Conservation (phyloP, 345 rosid genomes). For the Populus simonii region DNA sequence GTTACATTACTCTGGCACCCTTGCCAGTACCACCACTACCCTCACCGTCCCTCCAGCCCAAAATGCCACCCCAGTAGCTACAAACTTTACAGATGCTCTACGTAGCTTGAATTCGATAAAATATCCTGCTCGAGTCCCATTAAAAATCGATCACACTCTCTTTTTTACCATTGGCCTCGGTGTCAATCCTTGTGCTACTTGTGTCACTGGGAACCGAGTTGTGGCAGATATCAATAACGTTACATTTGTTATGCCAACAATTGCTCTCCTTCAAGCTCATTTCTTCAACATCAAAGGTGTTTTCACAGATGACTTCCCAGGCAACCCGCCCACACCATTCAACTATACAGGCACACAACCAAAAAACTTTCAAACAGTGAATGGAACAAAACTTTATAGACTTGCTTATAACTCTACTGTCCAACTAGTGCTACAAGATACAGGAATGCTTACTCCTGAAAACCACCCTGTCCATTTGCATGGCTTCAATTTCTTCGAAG, state of each 20-base stretch:
- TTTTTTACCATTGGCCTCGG: slow-evolving; percentile 79
- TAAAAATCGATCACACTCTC: slow-evolving; percentile 66
- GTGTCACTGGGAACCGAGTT: slow-evolving; percentile 70
- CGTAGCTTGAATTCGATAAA: slow-evolving; percentile 71
- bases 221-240: slow-evolving; percentile 81
- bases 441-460: slow-evolving; percentile 70
- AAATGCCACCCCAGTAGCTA: slow-evolving; percentile 72
- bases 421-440: slow-evolving; percentile 81
- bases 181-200: slow-evolving; percentile 66
- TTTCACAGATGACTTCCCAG: slow-evolving; percentile 82
- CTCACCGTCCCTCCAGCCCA: slow-evolving; percentile 62
- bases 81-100: slow-evolving; percentile 49
- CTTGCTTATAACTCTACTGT: slow-evolving; percentile 69
- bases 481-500: slow-evolving; percentile 78
- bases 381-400: slow-evolving; percentile 62
- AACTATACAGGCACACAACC: slow-evolving; percentile 67
- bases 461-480: slow-evolving; percentile 91
- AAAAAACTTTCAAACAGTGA: slow-evolving; percentile 49
- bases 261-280: slow-evolving; percentile 77
- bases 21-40: slow-evolving; percentile 45
- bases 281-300: slow-evolving; percentile 73
- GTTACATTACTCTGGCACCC: slow-evolving; percentile 77
- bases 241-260: slow-evolving; percentile 78
- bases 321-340: slow-evolving; percentile 54
- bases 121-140: slow-evolving; percentile 77